Evolutionary conservation across 2,329 filamentous ascomycete species (phyloP).

Genomic region (Aureobasidium musti): DNA sequence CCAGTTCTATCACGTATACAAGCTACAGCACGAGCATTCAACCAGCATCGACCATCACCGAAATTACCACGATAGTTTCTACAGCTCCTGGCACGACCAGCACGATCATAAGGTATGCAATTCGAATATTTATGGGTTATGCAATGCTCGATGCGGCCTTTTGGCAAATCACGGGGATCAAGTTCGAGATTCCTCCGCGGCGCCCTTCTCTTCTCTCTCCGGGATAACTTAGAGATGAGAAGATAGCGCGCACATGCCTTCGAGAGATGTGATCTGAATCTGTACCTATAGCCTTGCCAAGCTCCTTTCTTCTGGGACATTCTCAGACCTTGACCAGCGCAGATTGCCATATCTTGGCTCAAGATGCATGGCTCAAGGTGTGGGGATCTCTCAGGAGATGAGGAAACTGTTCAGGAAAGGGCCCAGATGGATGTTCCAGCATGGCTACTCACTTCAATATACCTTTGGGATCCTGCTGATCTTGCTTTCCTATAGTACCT

Average conservation of each 20-base stretch:
- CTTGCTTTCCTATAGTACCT: neutral
- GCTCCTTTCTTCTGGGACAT: too few relatives aligned
- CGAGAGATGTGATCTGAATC: too few relatives aligned
- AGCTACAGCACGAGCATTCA: neutral
- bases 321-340: too few relatives aligned
- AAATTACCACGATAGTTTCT: neutral
- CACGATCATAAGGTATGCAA: neutral
- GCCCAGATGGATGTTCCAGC: neutral
- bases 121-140: too few relatives aligned
- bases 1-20: neutral
- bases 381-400: neutral
- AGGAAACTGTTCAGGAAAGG: neutral
- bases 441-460: too few relatives aligned
- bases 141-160: neutral
- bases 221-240: too few relatives aligned
- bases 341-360: neutral
- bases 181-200: too few relatives aligned
- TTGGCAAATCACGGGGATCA: too few relatives aligned
- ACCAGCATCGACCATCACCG: neutral
- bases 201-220: too few relatives aligned
- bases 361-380: neutral
- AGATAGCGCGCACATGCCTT: too few relatives aligned
- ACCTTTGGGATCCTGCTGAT: neutral
- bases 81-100: slow-evolving; percentile 12
- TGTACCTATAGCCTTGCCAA: too few relatives aligned